Conservation (phyloP, 805 yeast genomes). For the Sugiyamaella marilandica region DNA sequence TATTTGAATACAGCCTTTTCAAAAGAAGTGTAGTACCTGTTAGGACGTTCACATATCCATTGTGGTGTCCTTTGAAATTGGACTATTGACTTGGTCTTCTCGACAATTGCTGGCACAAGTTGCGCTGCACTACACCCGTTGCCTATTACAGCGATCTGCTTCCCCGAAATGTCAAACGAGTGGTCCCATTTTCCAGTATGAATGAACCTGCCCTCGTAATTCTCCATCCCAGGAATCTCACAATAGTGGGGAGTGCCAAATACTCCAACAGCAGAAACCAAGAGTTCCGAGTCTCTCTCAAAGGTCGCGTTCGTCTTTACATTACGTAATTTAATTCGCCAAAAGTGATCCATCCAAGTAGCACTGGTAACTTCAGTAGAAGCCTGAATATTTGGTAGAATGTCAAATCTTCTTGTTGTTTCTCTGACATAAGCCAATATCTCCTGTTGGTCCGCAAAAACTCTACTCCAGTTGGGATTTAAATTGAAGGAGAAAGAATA, state of each 20-base stretch:
- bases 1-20: neutral
- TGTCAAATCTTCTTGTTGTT: conserved; percentile 23
- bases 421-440: conserved; percentile 22
- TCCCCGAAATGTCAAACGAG: conserved; percentile 24
- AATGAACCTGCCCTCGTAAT: conserved; percentile 28
- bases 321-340: conserved; percentile 12
- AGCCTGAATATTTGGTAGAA: conserved; percentile 19
- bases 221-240: conserved; percentile 26
- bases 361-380: conserved; percentile 20
- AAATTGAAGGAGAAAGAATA: conserved; percentile 27
- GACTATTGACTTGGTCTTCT: conserved; percentile 22
- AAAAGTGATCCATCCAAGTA: conserved; percentile 20
- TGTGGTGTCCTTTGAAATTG: conserved; percentile 22
- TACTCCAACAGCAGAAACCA: conserved; percentile 28
- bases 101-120: conserved; percentile 26
- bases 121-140: conserved; percentile 35
- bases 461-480: conserved; percentile 26
- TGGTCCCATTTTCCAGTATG: conserved; percentile 34
- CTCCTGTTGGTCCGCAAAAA: conserved; percentile 25
- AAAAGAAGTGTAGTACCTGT: neutral
- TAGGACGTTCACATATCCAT: conserved; percentile 14
- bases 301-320: conserved; percentile 10
- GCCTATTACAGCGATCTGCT: conserved; percentile 34
- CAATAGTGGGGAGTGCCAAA: conserved; percentile 29
- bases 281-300: conserved; percentile 21